Percentiles rank a stretch among this genome's conserved stretches.
phyloP scores from a whole-genome alignment of 2,329 filamentous ascomycete genomes.

The Claviceps monticola region DNA sequence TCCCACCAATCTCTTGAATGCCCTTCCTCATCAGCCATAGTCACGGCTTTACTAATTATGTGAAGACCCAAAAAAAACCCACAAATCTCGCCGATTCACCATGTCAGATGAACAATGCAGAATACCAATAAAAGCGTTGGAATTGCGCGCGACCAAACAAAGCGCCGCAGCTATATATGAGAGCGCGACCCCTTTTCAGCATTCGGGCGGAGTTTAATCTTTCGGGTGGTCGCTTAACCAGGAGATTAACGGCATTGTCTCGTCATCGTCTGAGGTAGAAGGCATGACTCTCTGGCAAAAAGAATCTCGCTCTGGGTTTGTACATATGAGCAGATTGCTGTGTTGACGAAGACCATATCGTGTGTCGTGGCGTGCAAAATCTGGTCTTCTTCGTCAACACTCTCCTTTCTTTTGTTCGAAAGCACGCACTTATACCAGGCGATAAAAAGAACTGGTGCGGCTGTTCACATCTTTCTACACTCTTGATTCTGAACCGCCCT shows the following conservation, averaged over 20 bases:
- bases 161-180: constrained; percentile 10
- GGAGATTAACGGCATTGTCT: constrained; percentile 10
- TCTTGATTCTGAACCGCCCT: not conserved
- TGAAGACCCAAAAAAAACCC: constrained; percentile 6
- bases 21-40: constrained; percentile 4
- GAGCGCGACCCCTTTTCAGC: constrained; percentile 14
- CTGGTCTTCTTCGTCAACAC: not conserved
- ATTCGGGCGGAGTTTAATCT: constrained; percentile 21
- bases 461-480: not conserved
- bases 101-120: constrained; percentile 4
- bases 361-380: not conserved
- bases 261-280: not conserved
- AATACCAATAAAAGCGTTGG: constrained; percentile 3
- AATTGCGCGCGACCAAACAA: not conserved
- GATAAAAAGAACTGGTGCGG: not conserved
- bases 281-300: not conserved
- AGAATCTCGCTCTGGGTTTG: not conserved
- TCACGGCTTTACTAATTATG: constrained; percentile 3
- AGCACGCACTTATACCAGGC: not conserved
- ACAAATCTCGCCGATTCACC: not conserved
- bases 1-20: not conserved
- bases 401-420: not conserved
- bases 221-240: constrained; percentile 13
- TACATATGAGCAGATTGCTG: not conserved
- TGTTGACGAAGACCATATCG: not conserved